Conservation (phyloP, 1,284 basidiomycete genomes). For the Cutaneotrichosporon arboriforme region DNA sequence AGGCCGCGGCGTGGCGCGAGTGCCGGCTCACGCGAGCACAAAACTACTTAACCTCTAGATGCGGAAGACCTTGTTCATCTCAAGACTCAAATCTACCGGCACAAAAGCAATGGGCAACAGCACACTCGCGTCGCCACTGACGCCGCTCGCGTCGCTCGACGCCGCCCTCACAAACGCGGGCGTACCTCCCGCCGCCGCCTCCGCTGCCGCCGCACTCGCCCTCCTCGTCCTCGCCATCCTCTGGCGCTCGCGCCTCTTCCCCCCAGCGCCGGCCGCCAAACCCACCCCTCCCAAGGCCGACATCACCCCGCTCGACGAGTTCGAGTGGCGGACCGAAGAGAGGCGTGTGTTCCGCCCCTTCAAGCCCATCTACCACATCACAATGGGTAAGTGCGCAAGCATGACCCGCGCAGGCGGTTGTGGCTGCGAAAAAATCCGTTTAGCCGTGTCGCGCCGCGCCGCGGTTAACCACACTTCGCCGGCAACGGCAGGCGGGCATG, state of each 20-base stretch:
- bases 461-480: too few species aligned
- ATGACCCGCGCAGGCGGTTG: too few species aligned
- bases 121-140: neutral
- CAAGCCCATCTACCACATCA: conserved; percentile 20
- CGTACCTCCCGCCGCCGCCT: neutral
- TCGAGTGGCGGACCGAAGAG: neutral
- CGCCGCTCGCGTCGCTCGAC: neutral
- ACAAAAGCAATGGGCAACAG: too few species aligned
- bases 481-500: too few species aligned
- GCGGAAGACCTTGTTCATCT: too few species aligned
- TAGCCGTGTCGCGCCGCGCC: too few species aligned
- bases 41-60: too few species aligned
- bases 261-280: neutral
- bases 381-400: conserved; percentile 8
- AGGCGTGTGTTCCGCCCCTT: conserved; percentile 7
- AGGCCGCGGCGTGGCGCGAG: too few species aligned
- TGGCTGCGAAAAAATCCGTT: too few species aligned
- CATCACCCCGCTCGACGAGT: neutral
- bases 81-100: too few species aligned
- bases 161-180: neutral
- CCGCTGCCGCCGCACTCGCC: neutral
- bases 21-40: too few species aligned
- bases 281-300: neutral
- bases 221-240: neutral
- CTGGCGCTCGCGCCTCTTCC: neutral